Evolutionary conservation across 805 yeast species (phyloP).

Genomic region (Wickerhamiella domercqiae): DNA sequence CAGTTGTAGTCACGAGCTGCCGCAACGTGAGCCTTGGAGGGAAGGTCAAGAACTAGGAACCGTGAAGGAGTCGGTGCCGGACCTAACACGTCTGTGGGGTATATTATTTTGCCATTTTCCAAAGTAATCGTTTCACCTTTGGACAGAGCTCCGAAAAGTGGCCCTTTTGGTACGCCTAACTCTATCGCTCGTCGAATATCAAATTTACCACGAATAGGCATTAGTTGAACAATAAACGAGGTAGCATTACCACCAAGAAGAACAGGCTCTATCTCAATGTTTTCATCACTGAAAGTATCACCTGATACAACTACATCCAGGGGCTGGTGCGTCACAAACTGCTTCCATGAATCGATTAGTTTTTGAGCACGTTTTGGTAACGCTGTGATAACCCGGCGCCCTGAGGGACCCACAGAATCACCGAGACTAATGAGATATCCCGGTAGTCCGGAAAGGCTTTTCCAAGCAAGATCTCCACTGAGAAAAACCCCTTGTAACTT

Average conservation of each 20-base stretch:
- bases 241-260: conserved; percentile 19
- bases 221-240: conserved; percentile 51
- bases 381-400: conserved; percentile 21
- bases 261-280: conserved; percentile 18
- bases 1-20: conserved; percentile 14
- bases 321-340: conserved; percentile 60
- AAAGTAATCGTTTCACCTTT: conserved; percentile 42
- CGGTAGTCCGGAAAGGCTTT: conserved; percentile 78
- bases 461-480: conserved; percentile 69
- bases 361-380: conserved; percentile 36
- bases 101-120: conserved; percentile 40
- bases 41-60: conserved; percentile 59
- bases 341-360: conserved; percentile 68
- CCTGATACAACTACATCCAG: conserved; percentile 33
- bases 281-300: conserved; percentile 14
- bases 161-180: conserved; percentile 56
- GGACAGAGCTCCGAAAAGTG: conserved; percentile 41
- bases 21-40: conserved; percentile 33
- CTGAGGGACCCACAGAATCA: conserved; percentile 34
- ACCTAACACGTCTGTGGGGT: conserved; percentile 60
- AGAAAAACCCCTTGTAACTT: conserved; percentile 52
- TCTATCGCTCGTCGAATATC: conserved; percentile 45
- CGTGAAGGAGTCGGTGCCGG: conserved; percentile 42
- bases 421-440: conserved; percentile 71
- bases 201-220: conserved; percentile 65